These are phyloP conservation scores for Camellia oleifera DNA, from an alignment of 179 eudicot species.

Conservation along the genomic window DNA sequence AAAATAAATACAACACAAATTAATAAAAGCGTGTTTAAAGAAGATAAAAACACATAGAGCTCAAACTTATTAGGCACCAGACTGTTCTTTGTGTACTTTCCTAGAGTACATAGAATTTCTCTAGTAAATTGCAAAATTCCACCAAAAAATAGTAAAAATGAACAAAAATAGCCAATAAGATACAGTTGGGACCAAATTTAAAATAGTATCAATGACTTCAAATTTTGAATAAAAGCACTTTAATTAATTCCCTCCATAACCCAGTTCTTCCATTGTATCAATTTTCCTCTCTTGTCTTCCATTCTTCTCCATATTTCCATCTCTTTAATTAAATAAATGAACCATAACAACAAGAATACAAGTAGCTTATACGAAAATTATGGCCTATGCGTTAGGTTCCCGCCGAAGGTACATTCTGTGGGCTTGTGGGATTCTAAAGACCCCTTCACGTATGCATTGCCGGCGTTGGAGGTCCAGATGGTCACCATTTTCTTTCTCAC, in stretches of 20 bases:
- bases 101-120: too few relatives aligned
- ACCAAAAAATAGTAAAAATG: too few relatives aligned
- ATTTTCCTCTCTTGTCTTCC: background rate
- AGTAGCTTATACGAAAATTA: background rate
- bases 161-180: too few relatives aligned
- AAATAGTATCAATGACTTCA: too few relatives aligned
- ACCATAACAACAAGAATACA: background rate
- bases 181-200: too few relatives aligned
- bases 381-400: slow-evolving; percentile 17
- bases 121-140: too few relatives aligned
- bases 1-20: too few relatives aligned
- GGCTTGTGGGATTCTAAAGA: slow-evolving; percentile 14
- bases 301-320: background rate
- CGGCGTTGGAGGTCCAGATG: slow-evolving; percentile 35
- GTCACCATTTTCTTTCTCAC: slow-evolving; percentile 32
- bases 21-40: too few relatives aligned
- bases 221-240: background rate
- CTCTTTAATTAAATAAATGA: background rate
- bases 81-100: too few relatives aligned
- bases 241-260: background rate
- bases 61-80: too few relatives aligned
- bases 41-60: too few relatives aligned
- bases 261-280: background rate
- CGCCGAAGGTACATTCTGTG: slow-evolving; percentile 19
- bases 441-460: slow-evolving; percentile 16